These are phyloP conservation scores for Reutealis trisperma DNA, from an alignment of 345 rosid species.

Conservation along the genomic window DNA sequence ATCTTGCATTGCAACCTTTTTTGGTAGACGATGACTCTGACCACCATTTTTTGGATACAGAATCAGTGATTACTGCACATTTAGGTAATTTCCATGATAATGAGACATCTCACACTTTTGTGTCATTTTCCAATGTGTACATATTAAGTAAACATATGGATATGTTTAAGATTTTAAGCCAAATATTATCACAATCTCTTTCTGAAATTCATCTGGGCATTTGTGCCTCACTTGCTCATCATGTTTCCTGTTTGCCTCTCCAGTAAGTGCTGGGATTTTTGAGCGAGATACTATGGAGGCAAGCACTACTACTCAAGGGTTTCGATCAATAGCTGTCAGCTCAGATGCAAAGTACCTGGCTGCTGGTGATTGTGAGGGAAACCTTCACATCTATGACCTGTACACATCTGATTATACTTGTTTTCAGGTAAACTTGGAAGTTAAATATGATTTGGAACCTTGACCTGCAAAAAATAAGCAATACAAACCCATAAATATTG, in stretches of 20 bases:
- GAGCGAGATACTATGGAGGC: constrained; percentile 60
- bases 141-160: neutral
- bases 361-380: constrained; percentile 81
- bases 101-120: constrained; percentile 2
- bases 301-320: constrained; percentile 51
- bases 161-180: neutral
- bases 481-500: neutral
- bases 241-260: constrained; percentile 18
- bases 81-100: constrained; percentile 44
- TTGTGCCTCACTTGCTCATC: constrained; percentile 16
- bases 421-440: constrained; percentile 47
- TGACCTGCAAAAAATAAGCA: constrained; percentile 3
- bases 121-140: neutral
- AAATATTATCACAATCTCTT: neutral
- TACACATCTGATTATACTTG: constrained; percentile 60
- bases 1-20: constrained; percentile 55
- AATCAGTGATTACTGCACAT: constrained; percentile 38
- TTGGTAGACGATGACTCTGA: constrained; percentile 33
- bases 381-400: constrained; percentile 78
- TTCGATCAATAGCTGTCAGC: constrained; percentile 73
- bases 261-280: constrained; percentile 74
- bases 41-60: constrained; percentile 27
- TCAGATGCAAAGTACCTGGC: constrained; percentile 79
- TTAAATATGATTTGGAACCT: constrained; percentile 11
- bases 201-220: neutral